Evolutionary conservation across 305 asterid species (phyloP).

Genomic region (Fraxinus dipetala): DNA sequence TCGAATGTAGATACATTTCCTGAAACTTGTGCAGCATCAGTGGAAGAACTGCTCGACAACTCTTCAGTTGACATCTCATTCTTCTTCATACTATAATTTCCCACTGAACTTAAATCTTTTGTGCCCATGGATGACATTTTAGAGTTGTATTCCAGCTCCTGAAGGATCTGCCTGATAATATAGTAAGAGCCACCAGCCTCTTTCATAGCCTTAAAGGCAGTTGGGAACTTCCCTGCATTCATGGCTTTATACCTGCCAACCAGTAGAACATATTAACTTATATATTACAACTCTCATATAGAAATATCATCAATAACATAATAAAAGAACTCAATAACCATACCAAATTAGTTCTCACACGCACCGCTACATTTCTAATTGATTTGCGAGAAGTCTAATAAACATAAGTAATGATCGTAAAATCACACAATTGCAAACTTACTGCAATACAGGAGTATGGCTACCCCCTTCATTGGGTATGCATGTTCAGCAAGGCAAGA

Average conservation of each 20-base stretch:
- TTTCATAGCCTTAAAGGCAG: conserved; percentile 31
- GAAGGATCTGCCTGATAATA: conserved; percentile 42
- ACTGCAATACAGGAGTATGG: neutral
- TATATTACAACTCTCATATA: neutral
- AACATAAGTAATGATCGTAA: neutral
- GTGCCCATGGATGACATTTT: conserved; percentile 29
- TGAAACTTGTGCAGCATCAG: neutral
- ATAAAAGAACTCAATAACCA: neutral
- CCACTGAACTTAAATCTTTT: conserved; percentile 11
- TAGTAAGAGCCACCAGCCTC: conserved; percentile 69
- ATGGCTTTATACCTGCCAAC: conserved; percentile 59
- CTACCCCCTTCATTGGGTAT: neutral
- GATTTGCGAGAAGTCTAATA: neutral
- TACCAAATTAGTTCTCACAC: neutral
- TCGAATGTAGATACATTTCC: conserved; percentile 4
- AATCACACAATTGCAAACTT: neutral
- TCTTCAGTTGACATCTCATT: conserved; percentile 17
- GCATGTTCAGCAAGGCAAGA: neutral
- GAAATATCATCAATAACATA: neutral
- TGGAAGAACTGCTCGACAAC: neutral
- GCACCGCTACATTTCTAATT: neutral
- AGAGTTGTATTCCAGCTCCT: conserved; percentile 51
- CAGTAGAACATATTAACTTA: conserved; percentile 12
- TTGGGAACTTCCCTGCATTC: conserved; percentile 80
- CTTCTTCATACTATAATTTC: conserved; percentile 25